Conservation (phyloP, 345 rosid genomes). For the Rhizophora apiculata region DNA sequence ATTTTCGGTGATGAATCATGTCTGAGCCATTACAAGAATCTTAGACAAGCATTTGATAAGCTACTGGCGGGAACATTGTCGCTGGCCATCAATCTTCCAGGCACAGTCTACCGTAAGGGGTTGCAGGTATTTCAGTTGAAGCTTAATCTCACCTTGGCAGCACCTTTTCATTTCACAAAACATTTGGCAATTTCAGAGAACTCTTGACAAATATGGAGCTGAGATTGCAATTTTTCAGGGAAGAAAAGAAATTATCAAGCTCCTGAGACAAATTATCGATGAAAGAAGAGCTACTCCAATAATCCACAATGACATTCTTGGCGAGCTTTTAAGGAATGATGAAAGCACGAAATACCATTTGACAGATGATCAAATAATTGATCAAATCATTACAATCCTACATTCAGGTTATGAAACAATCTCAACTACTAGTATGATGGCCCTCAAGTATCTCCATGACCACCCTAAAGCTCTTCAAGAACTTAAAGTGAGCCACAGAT, state of each 20-base stretch:
- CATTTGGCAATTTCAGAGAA: background rate
- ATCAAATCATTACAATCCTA: constrained; percentile 72
- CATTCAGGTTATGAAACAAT: constrained; percentile 87
- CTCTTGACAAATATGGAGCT: background rate
- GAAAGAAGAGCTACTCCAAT: constrained; percentile 51
- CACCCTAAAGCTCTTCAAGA: constrained; percentile 65
- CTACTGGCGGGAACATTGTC: constrained; percentile 3
- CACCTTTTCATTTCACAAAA: background rate
- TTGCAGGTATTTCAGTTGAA: constrained; percentile 3
- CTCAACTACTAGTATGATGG: constrained; percentile 91
- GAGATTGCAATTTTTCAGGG: constrained; percentile 38
- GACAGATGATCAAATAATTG: constrained; percentile 65
- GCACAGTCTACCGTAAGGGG: constrained; percentile 14
- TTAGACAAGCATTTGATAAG: constrained; percentile 16
- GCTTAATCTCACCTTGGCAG: background rate
- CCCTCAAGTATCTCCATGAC: constrained; percentile 80
- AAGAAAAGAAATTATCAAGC: constrained; percentile 50
- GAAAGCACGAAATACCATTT: constrained; percentile 38
- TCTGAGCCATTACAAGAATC: background rate
- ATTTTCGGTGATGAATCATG: background rate
- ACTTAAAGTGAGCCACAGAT: constrained; percentile 52
- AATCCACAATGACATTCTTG: constrained; percentile 61
- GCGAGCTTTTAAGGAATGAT: constrained; percentile 55
- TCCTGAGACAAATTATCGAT: constrained; percentile 48
- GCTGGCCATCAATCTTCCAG: constrained; percentile 22